Evolutionary conservation across 768 basidiomycete genomes (phyloP).

Genomic region (Harrya chromipes): DNA sequence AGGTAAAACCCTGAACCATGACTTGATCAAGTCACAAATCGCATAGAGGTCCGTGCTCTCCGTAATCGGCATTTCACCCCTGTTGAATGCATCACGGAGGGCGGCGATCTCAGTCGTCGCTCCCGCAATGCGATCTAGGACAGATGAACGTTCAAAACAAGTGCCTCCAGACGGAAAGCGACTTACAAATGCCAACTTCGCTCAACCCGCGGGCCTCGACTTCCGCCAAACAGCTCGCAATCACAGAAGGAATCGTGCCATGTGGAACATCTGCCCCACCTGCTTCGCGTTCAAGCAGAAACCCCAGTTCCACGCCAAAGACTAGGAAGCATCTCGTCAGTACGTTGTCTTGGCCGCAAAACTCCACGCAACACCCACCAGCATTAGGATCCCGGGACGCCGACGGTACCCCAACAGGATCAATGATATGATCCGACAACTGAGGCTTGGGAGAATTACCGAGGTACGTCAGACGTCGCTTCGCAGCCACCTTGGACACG

Average conservation of each 20-base stretch:
- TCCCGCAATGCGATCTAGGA: constrained; percentile 77
- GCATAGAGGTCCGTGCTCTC: constrained; percentile 72
- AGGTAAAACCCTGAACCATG: constrained; percentile 82
- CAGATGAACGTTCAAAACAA: background rate
- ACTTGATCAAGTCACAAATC: constrained; percentile 79
- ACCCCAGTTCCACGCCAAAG: constrained; percentile 74
- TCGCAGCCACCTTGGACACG: constrained; percentile 69
- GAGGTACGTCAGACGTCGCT: constrained; percentile 77
- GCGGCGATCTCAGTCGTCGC: constrained; percentile 65
- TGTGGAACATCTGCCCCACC: constrained; percentile 45
- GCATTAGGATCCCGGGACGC: constrained; percentile 71
- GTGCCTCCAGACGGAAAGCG: background rate
- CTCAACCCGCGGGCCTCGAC: constrained; percentile 73
- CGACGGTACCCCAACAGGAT: constrained; percentile 44
- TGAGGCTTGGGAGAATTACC: constrained; percentile 73
- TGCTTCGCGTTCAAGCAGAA: constrained; percentile 64
- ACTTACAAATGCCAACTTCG: constrained; percentile 83
- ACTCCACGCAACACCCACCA: constrained; percentile 42
- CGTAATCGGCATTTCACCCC: constrained; percentile 63
- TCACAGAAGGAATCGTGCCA: constrained; percentile 62
- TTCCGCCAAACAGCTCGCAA: constrained; percentile 64
- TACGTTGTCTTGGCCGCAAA: background rate
- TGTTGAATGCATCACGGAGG: constrained; percentile 73
- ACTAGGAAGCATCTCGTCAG: constrained; percentile 36
- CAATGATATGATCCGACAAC: constrained; percentile 69